Evolutionary conservation across 208 protist genomes (phyloP).

Genomic region (Histomonas meleagridis): DNA sequence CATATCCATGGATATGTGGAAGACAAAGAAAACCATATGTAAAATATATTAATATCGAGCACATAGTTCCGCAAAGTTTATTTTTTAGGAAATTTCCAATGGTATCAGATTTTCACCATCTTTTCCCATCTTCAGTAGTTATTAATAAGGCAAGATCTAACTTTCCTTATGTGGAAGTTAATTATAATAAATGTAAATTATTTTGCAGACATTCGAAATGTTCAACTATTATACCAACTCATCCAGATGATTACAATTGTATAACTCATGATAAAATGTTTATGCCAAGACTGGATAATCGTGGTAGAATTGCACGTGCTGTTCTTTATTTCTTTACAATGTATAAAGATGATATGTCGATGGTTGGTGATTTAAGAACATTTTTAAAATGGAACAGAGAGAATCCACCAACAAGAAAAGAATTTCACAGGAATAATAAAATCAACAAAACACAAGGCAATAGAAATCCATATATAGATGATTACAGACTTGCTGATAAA

Average conservation of each 20-base stretch:
- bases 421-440: not conserved
- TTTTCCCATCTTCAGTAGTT: not conserved
- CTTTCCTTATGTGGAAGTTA: not conserved
- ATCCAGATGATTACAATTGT: not conserved
- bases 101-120: not conserved
- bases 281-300: not conserved
- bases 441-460: not conserved
- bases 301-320: not conserved
- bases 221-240: not conserved
- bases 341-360: not conserved
- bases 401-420: not conserved
- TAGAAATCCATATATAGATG: slow-evolving; percentile 8
- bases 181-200: not conserved
- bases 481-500: not conserved
- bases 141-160: not conserved
- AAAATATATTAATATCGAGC: not conserved
- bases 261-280: not conserved
- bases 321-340: not conserved
- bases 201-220: not conserved
- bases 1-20: not conserved
- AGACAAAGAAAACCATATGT: not conserved
- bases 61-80: not conserved
- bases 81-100: not conserved
- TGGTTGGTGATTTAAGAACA: not conserved
- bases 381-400: not conserved